Conservation (phyloP, 352 stramenopile species). For the Thalassiosira oceanica region DNA sequence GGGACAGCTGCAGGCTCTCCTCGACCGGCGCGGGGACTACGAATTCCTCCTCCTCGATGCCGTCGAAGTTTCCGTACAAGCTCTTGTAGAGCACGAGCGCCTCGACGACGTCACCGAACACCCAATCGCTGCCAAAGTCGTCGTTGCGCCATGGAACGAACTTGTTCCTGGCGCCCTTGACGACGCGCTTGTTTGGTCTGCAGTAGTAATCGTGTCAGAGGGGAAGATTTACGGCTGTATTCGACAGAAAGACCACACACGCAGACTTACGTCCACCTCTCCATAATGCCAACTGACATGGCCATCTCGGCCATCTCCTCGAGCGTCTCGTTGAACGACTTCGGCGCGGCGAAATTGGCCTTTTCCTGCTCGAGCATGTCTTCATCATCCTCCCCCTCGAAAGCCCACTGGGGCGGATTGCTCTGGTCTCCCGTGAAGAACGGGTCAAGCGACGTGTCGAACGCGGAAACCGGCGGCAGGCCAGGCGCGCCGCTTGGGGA, state of each 20-base stretch:
- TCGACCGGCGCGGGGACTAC: conserved; percentile 63
- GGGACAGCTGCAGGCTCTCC: conserved; percentile 43
- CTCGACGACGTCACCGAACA: conserved; percentile 82
- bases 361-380: conserved; percentile 37
- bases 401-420: conserved; percentile 38
- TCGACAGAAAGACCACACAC: neutral
- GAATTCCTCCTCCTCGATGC: conserved; percentile 66
- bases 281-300: conserved; percentile 66
- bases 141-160: conserved; percentile 79
- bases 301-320: conserved; percentile 58
- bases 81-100: conserved; percentile 84
- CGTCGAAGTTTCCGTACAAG: conserved; percentile 81
- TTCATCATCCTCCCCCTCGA: conserved; percentile 44
- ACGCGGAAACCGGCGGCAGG: conserved; percentile 2
- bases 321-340: conserved; percentile 63
- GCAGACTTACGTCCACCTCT: conserved; percentile 54
- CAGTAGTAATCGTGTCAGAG: neutral
- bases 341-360: conserved; percentile 40
- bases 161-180: conserved; percentile 68
- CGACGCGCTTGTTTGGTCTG: conserved; percentile 55
- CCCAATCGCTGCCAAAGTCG: conserved; percentile 80
- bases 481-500: neutral
- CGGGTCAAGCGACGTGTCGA: conserved; percentile 32
- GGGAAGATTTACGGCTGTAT: neutral
- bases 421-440: conserved; percentile 50